Percentiles rank a stretch among this genome's conserved stretches.
phyloP scores from a whole-genome alignment of 202 grass and related monocot species.

The Brachypodium distachyon region DNA sequence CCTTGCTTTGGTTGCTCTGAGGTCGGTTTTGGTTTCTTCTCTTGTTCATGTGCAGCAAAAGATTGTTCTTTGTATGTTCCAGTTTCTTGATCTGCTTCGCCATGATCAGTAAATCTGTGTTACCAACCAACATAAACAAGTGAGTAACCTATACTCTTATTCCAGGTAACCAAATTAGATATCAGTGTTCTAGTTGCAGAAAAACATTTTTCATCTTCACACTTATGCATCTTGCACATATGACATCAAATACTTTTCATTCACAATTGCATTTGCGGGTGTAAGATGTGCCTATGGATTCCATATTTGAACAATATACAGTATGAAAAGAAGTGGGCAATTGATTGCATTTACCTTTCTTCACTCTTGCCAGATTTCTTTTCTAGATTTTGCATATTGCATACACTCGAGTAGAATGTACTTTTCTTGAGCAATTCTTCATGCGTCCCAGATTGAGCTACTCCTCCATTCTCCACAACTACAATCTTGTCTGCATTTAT shows the following conservation, averaged over 20 bases:
- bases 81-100: slow-evolving; percentile 6
- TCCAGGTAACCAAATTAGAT: background rate
- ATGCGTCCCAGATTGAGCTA: slow-evolving; percentile 54
- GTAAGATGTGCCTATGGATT: background rate
- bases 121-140: background rate
- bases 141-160: background rate
- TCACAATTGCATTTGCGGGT: background rate
- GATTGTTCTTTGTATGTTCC: background rate
- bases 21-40: slow-evolving; percentile 2
- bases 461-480: slow-evolving; percentile 53
- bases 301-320: background rate
- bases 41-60: slow-evolving; percentile 4
- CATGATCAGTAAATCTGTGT: slow-evolving; percentile 14
- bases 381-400: slow-evolving; percentile 47
- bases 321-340: background rate
- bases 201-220: background rate
- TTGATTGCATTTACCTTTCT: slow-evolving; percentile 28
- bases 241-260: background rate
- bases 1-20: slow-evolving; percentile 8
- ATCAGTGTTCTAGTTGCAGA: background rate
- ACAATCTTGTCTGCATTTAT: slow-evolving; percentile 51
- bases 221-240: background rate
- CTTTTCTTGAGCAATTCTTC: slow-evolving; percentile 42
- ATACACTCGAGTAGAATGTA: slow-evolving; percentile 38
- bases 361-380: slow-evolving; percentile 11